These are phyloP conservation scores for Lachancea kluyveri DNA, from an alignment of 805 yeast genomes.

Conservation along the genomic window DNA sequence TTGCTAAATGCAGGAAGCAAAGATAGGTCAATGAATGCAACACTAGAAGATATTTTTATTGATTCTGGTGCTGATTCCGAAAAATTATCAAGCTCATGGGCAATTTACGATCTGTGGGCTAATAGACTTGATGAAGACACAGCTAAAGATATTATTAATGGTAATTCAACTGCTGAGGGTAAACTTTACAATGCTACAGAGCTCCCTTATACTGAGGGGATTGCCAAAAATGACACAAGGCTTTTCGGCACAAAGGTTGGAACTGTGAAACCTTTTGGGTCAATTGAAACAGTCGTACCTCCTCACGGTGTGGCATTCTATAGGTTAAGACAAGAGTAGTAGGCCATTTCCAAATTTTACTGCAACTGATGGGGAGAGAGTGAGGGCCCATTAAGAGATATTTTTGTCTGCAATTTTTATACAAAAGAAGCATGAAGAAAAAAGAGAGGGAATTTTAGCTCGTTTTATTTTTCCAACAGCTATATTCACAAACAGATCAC, in stretches of 20 bases:
- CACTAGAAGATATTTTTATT: slow-evolving; percentile 4
- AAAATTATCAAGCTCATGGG: slow-evolving; percentile 6
- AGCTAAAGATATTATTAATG: slow-evolving; percentile 1
- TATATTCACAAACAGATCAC: too few relatives aligned
- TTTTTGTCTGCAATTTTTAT: too few relatives aligned
- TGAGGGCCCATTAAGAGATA: too few relatives aligned
- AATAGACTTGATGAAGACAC: slow-evolving; percentile 5
- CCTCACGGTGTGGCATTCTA: too few relatives aligned
- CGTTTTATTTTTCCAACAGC: too few relatives aligned
- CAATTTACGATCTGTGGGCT: slow-evolving; percentile 10
- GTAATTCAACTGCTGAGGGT: slow-evolving; percentile 1
- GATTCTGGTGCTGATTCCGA: slow-evolving; percentile 5
- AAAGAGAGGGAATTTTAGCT: too few relatives aligned
- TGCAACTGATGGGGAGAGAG: too few relatives aligned
- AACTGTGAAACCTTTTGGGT: too few relatives aligned
- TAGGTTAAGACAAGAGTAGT: too few relatives aligned
- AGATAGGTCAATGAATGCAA: slow-evolving; percentile 6
- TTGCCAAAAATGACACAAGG: slow-evolving; percentile 7
- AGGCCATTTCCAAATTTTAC: too few relatives aligned
- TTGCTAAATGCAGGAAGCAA: slow-evolving; percentile 7
- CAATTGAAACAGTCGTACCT: too few relatives aligned
- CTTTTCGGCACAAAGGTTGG: slow-evolving; percentile 7
- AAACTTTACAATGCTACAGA: slow-evolving; percentile 6
- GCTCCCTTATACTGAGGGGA: slow-evolving; percentile 5
- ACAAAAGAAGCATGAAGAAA: too few relatives aligned